These are phyloP conservation scores for Gossypioides kirkii DNA, from an alignment of 345 rosid genomes.

Conservation along the genomic window DNA sequence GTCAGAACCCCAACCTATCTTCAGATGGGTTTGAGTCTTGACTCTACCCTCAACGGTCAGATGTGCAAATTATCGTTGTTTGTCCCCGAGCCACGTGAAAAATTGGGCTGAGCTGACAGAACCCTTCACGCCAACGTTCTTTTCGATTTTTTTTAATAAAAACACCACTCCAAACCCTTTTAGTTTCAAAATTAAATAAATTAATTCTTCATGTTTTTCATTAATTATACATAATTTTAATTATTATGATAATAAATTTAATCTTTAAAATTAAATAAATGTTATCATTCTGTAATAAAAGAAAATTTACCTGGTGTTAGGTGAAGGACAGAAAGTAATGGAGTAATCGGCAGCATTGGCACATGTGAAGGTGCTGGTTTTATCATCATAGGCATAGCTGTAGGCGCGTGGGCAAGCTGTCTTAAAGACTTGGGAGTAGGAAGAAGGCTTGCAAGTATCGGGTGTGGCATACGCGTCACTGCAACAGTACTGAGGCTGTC, in stretches of 20 bases:
- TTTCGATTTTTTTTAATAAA: too few species aligned
- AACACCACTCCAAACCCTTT: too few species aligned
- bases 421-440: slow-evolving; percentile 66
- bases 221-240: too few species aligned
- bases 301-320: slow-evolving; percentile 53
- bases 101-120: background rate
- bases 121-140: background rate
- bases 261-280: too few species aligned
- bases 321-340: slow-evolving; percentile 83
- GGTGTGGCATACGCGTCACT: slow-evolving; percentile 68
- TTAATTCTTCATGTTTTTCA: too few species aligned
- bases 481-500: slow-evolving; percentile 76
- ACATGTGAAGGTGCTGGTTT: slow-evolving; percentile 91
- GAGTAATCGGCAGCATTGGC: slow-evolving; percentile 62
- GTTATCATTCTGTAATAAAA: too few species aligned
- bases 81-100: background rate
- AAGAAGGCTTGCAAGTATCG: slow-evolving; percentile 68
- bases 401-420: slow-evolving; percentile 82
- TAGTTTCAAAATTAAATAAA: too few species aligned
- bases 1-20: background rate
- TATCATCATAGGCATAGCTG: slow-evolving; percentile 97
- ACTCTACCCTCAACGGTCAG: background rate
- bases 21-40: background rate
- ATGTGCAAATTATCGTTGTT: background rate
- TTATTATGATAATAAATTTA: too few species aligned